Evolutionary conservation across 495 filamentous ascomycete species (phyloP).

Genomic region (Beverwykella pulmonaria): DNA sequence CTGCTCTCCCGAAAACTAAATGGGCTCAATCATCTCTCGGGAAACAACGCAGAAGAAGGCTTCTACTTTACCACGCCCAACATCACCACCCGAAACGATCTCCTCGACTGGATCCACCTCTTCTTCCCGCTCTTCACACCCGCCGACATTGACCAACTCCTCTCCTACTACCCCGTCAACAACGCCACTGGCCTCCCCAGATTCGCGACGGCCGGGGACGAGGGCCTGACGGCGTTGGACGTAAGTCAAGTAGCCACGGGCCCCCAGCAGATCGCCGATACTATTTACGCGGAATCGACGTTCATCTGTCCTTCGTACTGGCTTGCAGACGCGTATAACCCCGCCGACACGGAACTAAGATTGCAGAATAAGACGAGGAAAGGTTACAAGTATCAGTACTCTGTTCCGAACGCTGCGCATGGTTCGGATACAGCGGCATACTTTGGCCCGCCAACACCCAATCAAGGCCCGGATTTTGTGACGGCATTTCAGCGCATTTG

Average conservation of each 20-base stretch:
- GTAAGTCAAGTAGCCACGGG: slow-evolving; percentile 48
- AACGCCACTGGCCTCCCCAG: background rate
- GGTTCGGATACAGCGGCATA: slow-evolving; percentile 56
- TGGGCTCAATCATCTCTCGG: slow-evolving; percentile 8
- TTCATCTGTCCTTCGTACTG: slow-evolving; percentile 67
- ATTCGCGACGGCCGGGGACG: slow-evolving; percentile 12
- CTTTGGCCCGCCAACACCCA: slow-evolving; percentile 48
- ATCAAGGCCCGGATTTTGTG: slow-evolving; percentile 43
- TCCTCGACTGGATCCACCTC: slow-evolving; percentile 16
- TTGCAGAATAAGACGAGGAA: slow-evolving; percentile 43
- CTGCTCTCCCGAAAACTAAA: slow-evolving; percentile 7
- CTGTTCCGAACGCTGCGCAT: slow-evolving; percentile 59
- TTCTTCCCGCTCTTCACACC: slow-evolving; percentile 8
- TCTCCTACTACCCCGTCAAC: slow-evolving; percentile 18
- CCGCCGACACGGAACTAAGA: slow-evolving; percentile 40
- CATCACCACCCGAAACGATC: slow-evolving; percentile 14
- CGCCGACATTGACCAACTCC: slow-evolving; percentile 15
- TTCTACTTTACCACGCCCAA: slow-evolving; percentile 6
- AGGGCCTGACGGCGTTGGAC: slow-evolving; percentile 13
- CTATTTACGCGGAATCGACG: slow-evolving; percentile 63
- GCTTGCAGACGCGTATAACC: slow-evolving; percentile 51
- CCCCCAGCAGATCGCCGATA: slow-evolving; percentile 52
- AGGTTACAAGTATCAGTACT: slow-evolving; percentile 63
- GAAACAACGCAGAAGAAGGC: slow-evolving; percentile 32
- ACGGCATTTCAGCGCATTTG: slow-evolving; percentile 48